A percentile compares a stretch with the other conserved stretches of the same genome.
Conservation (phyloP, 179 eudicot species). For the Patellifolia procumbens region DNA sequence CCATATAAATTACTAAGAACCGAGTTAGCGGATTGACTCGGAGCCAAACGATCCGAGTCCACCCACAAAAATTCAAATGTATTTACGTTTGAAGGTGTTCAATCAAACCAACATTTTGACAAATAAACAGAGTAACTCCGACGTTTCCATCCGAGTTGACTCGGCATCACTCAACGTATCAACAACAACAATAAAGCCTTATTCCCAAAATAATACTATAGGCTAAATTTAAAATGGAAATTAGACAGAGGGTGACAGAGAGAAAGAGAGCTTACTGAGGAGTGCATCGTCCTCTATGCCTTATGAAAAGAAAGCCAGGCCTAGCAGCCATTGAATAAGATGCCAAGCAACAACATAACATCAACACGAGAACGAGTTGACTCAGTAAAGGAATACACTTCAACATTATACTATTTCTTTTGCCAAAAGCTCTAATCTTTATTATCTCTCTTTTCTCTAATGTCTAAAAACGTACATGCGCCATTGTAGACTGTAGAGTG, state of each 20-base stretch:
- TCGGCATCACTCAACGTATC: not conserved
- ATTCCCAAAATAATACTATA: too few species aligned
- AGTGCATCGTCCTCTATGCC: constrained; percentile 77
- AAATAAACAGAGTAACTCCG: not conserved
- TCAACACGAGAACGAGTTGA: constrained; percentile 32
- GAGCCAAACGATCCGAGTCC: too few species aligned
- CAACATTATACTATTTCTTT: constrained; percentile 31
- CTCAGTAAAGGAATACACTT: constrained; percentile 24
- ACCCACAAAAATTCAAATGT: too few species aligned
- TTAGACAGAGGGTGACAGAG: constrained; percentile 9
- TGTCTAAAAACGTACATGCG: too few species aligned
- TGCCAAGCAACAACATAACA: constrained; percentile 21
- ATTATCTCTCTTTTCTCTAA: too few species aligned
- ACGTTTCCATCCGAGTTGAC: constrained; percentile 8
- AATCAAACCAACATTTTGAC: not conserved
- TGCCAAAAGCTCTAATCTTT: too few species aligned
- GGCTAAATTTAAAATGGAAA: not conserved
- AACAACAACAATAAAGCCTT: too few species aligned
- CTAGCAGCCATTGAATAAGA: constrained; percentile 24
- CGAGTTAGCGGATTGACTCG: too few species aligned
- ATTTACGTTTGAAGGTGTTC: not conserved
- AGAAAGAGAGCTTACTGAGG: constrained; percentile 55
- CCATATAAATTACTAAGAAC: too few species aligned
- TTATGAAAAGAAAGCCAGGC: constrained; percentile 61
- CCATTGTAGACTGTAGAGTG: too few species aligned